phyloP scores from a whole-genome alignment of 176 grass and related monocot species.

The Phoenix dactylifera region DNA sequence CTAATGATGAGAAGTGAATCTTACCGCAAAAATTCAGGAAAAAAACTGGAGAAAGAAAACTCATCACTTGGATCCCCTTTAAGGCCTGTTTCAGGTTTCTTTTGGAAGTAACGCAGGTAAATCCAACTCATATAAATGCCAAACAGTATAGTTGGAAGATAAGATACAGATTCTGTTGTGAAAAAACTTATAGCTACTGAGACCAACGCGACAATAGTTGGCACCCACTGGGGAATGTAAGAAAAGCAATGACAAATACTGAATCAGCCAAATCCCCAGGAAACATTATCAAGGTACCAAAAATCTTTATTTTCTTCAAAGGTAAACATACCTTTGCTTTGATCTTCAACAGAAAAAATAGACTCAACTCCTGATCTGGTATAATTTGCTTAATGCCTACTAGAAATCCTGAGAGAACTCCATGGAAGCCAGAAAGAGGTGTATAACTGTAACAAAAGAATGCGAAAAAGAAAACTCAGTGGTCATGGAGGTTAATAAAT shows the following conservation, averaged over 20 bases:
- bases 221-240: slow-evolving; percentile 51
- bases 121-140: slow-evolving; percentile 97
- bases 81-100: slow-evolving; percentile 66
- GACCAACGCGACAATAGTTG: slow-evolving; percentile 57
- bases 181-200: slow-evolving; percentile 65
- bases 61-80: slow-evolving; percentile 96
- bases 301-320: not conserved
- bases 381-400: slow-evolving; percentile 93
- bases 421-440: slow-evolving; percentile 92
- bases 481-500: no score
- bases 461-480: slow-evolving; percentile 1
- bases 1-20: no score
- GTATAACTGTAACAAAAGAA: slow-evolving; percentile 55
- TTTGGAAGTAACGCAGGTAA: slow-evolving; percentile 98
- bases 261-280: not conserved
- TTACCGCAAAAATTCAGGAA: slow-evolving; percentile 85
- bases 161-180: slow-evolving; percentile 49
- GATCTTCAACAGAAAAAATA: slow-evolving; percentile 79
- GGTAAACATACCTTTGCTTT: slow-evolving; percentile 64
- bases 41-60: slow-evolving; percentile 92
- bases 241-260: slow-evolving; percentile 4
- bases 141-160: slow-evolving; percentile 74
- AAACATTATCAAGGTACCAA: no score
- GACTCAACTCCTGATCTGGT: slow-evolving; percentile 78
- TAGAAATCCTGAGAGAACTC: slow-evolving; percentile 77